phyloP scores from a whole-genome alignment of 352 stramenopile genomes.

The Globisporangium acanthophoron region DNA sequence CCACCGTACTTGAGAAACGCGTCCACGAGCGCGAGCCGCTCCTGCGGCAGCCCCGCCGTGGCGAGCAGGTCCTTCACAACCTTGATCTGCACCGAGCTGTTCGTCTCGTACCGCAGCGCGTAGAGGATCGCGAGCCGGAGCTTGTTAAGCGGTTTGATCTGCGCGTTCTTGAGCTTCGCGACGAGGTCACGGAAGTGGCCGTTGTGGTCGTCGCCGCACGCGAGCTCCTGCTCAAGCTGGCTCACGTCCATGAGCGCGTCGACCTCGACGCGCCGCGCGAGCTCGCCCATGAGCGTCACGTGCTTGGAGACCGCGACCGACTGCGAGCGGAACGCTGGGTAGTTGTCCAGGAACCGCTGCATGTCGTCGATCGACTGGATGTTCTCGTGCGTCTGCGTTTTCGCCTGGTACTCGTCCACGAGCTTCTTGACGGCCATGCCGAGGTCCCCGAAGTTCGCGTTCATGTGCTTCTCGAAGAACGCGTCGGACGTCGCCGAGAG shows the following conservation, averaged over 20 bases:
- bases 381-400: conserved; percentile 82
- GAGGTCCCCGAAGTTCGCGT: conserved; percentile 98
- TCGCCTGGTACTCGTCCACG: conserved; percentile 85
- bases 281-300: conserved; percentile 97
- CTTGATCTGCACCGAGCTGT: conserved; percentile 78
- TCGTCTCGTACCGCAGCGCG: conserved; percentile 96
- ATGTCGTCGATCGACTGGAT: conserved; percentile 96
- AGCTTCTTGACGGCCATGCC: conserved; percentile 95
- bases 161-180: conserved; percentile 71
- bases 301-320: conserved; percentile 98
- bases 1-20: conserved; percentile 70
- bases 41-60: conserved; percentile 30
- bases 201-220: conserved; percentile 83
- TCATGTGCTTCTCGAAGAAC: conserved; percentile 96
- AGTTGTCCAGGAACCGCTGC: conserved; percentile 98
- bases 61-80: conserved; percentile 66
- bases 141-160: conserved; percentile 95
- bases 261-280: conserved; percentile 95
- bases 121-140: conserved; percentile 98
- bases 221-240: conserved; percentile 93
- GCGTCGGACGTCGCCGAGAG: conserved; percentile 93
- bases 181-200: conserved; percentile 80
- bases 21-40: conserved; percentile 60
- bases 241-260: conserved; percentile 97
- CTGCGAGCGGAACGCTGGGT: conserved; percentile 94